A percentile compares a stretch with the other conserved stretches of the same genome.
These are phyloP conservation scores for Exophiala oligosperma DNA, from an alignment of 2,329 filamentous ascomycete species.

Conservation along the genomic window DNA sequence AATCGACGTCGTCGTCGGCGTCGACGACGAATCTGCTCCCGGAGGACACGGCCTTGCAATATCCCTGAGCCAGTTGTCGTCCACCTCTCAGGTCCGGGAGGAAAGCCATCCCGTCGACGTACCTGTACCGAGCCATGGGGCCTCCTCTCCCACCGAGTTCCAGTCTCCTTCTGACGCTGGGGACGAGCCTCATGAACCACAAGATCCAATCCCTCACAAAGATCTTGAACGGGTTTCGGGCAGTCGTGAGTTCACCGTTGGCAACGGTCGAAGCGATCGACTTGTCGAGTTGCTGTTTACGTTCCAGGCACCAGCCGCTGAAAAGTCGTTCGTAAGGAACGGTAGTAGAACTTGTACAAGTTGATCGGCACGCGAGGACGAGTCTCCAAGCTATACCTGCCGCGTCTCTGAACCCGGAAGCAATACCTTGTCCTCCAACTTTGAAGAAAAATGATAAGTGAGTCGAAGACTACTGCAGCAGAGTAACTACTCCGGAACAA, in stretches of 20 bases:
- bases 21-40: background rate
- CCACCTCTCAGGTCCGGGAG: constrained; percentile 34
- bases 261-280: constrained; percentile 36
- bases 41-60: constrained; percentile 21
- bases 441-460: background rate
- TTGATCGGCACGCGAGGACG: constrained; percentile 29
- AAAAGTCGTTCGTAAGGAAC: constrained; percentile 30
- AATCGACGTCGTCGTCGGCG: constrained; percentile 16
- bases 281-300: constrained; percentile 38
- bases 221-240: constrained; percentile 31
- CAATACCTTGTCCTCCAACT: constrained; percentile 45
- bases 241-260: constrained; percentile 36
- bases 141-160: constrained; percentile 32
- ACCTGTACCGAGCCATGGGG: too few relatives aligned
- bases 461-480: background rate
- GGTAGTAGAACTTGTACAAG: too few relatives aligned
- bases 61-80: constrained; percentile 36
- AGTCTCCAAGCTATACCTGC: constrained; percentile 40
- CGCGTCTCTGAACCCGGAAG: constrained; percentile 42
- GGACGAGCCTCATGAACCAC: constrained; percentile 36
- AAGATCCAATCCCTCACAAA: constrained; percentile 35
- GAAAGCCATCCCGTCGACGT: constrained; percentile 34
- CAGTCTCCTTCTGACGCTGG: constrained; percentile 32
- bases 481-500: too few relatives aligned
- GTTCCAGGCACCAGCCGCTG: constrained; percentile 36